Base-by-base conservation (phyloP, 495 filamentous ascomycete species). In the Astrocystis sublimbata region DNA sequence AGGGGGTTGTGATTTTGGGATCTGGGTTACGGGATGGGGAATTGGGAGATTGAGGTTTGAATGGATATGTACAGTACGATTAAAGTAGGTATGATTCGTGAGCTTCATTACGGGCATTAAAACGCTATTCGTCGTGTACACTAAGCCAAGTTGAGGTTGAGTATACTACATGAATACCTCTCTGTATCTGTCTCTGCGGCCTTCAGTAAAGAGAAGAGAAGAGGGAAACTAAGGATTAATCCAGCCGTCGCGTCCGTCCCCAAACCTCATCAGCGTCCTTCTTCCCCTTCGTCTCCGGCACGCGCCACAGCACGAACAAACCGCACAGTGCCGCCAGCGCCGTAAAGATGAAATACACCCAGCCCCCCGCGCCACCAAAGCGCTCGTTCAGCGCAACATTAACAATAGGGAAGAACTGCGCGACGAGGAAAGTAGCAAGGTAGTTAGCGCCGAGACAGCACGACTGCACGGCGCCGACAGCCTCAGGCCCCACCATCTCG, bases 401-500 rank as follows among this genome's bases (percentile, higher is more conserved):
- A 60, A 94, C 76, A 42, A 96, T 81, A 0, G 93, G 93, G 81
- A 97, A 97, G 73, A 96, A 93, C 68, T 94, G 92, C 1, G 92
- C 92, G 1, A 98, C 92, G 7, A 92, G 66, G 72, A 96, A 98
- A 0, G 96, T 98, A 1, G 92, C 89, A 26, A 90, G 80, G 85
- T 94, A 98, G 75, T 92, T 98, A 2, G 91, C 89, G 0, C 88
- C 90, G 35, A 98, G 74, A 0, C 88, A 91, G 78, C 89, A 91
- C 35, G 85, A 88, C 73, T 98, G 94, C 4, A 90, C 88, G 0
- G 93, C 91, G 0, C 92, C 93, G 1, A 97, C 92, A 0, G 93
- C 93, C 65, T 93, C 90, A 3, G 90, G 86, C 0, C 87, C 89
- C 4, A 97, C 96, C 3, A 96, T 84, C 75, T 97, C 93, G 2